Percentiles rank a stretch among this genome's conserved stretches.
Conservation (phyloP, 768 basidiomycete genomes). For the Trametes elegans region DNA sequence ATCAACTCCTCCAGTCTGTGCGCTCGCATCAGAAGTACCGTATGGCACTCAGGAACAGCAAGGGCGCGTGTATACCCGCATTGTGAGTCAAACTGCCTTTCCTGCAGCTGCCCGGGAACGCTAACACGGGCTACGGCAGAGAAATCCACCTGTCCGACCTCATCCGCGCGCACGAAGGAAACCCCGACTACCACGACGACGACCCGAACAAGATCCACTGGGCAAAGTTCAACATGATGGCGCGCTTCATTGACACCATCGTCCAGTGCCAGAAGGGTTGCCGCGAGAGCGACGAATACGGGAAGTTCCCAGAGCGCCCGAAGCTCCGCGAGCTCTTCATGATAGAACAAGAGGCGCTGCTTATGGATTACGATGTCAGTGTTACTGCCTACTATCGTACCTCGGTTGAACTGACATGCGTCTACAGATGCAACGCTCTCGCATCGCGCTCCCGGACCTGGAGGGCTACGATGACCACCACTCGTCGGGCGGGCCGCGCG, state of each 20-base stretch:
- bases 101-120: too few relatives aligned
- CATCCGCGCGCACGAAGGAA: slow-evolving; percentile 83
- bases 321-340: slow-evolving; percentile 55
- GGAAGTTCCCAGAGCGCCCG: slow-evolving; percentile 50
- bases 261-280: slow-evolving; percentile 78
- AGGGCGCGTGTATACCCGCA: slow-evolving; percentile 85
- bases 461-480: slow-evolving; percentile 30
- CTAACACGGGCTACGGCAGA: slow-evolving; percentile 37
- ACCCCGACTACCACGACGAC: slow-evolving; percentile 64
- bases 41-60: slow-evolving; percentile 80
- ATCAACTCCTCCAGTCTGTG: slow-evolving; percentile 77
- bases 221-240: slow-evolving; percentile 95
- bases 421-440: slow-evolving; percentile 61
- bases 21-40: slow-evolving; percentile 91
- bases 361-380: slow-evolving; percentile 73
- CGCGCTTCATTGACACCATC: slow-evolving; percentile 76
- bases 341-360: slow-evolving; percentile 37
- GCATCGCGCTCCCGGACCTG: slow-evolving; percentile 52
- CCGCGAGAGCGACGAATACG: slow-evolving; percentile 49
- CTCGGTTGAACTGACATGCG: background rate
- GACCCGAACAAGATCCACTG: slow-evolving; percentile 82
- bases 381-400: background rate
- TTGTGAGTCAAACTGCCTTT: slow-evolving; percentile 51
- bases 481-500: slow-evolving; percentile 17
- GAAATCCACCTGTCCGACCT: slow-evolving; percentile 92